Base-by-base conservation (phyloP, 805 yeast genomes). In the Metschnikowia henanensis region DNA sequence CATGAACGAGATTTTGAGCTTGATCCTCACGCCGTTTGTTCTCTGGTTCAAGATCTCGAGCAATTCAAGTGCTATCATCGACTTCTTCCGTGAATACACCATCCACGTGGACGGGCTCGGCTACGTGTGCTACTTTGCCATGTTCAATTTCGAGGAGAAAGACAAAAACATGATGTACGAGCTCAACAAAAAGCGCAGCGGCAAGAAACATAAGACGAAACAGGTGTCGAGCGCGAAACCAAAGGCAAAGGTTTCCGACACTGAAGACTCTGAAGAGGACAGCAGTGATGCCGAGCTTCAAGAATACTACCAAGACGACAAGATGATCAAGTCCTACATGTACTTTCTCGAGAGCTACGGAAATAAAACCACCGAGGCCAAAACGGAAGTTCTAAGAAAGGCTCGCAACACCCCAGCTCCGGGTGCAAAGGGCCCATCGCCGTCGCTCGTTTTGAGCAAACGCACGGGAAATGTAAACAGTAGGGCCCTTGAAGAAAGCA, bases 41-140 rank as follows among this genome's bases (percentile, higher is more conserved):
- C 67, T 94, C 16, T 90, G 96, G 86, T 81, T 84, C 58, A 80
- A 88, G 16, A 69, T 94, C 21, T 89, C 97, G 3, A 75, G 76
- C 39, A 75, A 81, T 20, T 72, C 92, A 12, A 91, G 86, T 22
- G 73, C 80, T 21, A 85, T 94, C 35, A 79, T 94, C 25, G 98
- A 94, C 59, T 94, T 94, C 58, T 88, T 92, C 62, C 70, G 98
- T 43, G 97, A 92, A 46, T 84, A 80, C 53, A 83, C 96, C 10
- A 83, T 90, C 10, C 94, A 92, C 61, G 88, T 91, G 37, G 97
- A 91, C 66, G 98, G 97, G 0, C 70, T 94, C 31, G 99, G 99
- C 0, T 85, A 91, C 58, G 96, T 94, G 30, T 92, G 98, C 59
- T 83, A 88, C 23, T 89, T 84, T 73, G 98, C 98, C 2, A 87